Evolutionary conservation across 1,284 basidiomycete genomes (phyloP).

Genomic region (Ustilago crameri): DNA sequence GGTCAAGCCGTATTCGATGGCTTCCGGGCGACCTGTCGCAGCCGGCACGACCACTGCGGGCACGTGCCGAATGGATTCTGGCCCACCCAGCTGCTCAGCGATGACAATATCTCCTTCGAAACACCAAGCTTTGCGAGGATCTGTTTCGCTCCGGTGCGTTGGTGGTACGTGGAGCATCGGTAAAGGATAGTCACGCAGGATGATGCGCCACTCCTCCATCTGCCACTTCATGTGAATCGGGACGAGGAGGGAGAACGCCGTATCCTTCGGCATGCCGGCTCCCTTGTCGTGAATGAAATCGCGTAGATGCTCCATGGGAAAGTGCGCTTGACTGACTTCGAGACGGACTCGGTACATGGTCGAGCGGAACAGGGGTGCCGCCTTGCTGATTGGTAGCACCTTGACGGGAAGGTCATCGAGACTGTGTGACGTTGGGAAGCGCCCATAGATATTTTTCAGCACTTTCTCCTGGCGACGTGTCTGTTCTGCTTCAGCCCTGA

Average conservation of each 20-base stretch:
- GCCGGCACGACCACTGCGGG: constrained; percentile 62
- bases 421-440: constrained; percentile 27
- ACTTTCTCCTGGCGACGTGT: constrained; percentile 70
- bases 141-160: constrained; percentile 23
- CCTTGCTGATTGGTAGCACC: constrained; percentile 70
- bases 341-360: constrained; percentile 76
- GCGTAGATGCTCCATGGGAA: constrained; percentile 73
- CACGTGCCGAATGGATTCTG: constrained; percentile 70
- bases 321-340: constrained; percentile 75
- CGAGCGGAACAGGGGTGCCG: constrained; percentile 81
- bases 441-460: constrained; percentile 64
- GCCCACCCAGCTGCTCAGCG: constrained; percentile 85
- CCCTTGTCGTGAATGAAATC: constrained; percentile 81
- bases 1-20: constrained; percentile 74
- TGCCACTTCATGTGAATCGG: constrained; percentile 83
- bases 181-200: constrained; percentile 79
- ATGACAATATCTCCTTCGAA: constrained; percentile 86
- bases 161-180: constrained; percentile 71
- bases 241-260: constrained; percentile 81
- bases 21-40: constrained; percentile 69
- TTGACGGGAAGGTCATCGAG: constrained; percentile 70
- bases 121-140: constrained; percentile 71
- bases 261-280: constrained; percentile 77
- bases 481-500: constrained; percentile 68
- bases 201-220: constrained; percentile 75